These are phyloP conservation scores for Phlegmacium glaucopus DNA, from an alignment of 768 basidiomycete genomes.

Conservation along the genomic window DNA sequence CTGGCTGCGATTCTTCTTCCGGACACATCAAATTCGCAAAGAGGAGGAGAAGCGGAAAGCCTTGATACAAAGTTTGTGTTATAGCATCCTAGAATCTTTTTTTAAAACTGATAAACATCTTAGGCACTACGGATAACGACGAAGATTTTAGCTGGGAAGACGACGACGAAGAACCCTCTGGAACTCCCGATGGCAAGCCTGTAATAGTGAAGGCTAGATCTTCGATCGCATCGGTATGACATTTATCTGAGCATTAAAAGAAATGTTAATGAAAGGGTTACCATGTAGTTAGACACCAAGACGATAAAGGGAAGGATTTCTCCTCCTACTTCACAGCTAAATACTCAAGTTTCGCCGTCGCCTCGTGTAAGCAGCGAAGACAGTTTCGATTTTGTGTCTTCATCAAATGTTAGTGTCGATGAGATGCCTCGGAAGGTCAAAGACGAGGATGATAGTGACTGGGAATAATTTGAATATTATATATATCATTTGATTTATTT, in stretches of 20 bases:
- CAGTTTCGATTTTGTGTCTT: conserved; percentile 66
- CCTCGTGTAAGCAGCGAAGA: conserved; percentile 61
- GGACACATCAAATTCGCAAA: conserved; percentile 73
- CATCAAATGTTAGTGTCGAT: conserved; percentile 42
- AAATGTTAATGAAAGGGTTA: too few species aligned
- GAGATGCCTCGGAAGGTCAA: conserved; percentile 25
- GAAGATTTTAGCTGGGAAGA: conserved; percentile 95
- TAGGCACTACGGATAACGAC: conserved; percentile 65
- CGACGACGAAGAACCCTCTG: conserved; percentile 69
- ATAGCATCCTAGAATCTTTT: background rate
- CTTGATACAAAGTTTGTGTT: conserved; percentile 60
- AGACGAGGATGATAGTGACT: conserved; percentile 52
- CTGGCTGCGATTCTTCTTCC: conserved; percentile 91
- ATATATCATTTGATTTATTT: background rate
- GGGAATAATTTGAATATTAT: conserved; percentile 44
- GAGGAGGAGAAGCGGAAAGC: conserved; percentile 80
- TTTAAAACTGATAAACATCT: background rate
- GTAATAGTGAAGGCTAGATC: background rate
- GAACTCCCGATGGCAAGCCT: conserved; percentile 8
- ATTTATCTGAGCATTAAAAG: too few species aligned
- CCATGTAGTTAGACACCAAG: conserved; percentile 7
- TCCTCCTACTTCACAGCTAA: conserved; percentile 25
- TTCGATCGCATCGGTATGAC: background rate
- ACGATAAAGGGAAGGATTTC: conserved; percentile 16
- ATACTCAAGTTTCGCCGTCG: conserved; percentile 34